phyloP scores from a whole-genome alignment of 352 stramenopile species.

The Pythium aquatile region DNA sequence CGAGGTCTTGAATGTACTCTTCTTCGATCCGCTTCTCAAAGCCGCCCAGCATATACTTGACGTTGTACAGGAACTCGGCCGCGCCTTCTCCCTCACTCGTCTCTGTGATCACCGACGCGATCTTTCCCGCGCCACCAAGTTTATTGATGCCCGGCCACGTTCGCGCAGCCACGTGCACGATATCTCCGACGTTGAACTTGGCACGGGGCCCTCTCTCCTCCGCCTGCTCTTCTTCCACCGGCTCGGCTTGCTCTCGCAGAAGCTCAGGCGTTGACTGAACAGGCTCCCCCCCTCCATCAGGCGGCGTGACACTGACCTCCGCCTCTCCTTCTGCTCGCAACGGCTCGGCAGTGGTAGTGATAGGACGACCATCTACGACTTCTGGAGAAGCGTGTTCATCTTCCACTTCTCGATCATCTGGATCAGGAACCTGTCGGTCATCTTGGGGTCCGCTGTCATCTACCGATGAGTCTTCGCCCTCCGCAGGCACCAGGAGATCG shows the following conservation, averaged over 20 bases:
- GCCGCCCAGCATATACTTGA: conserved; percentile 78
- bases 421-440: not conserved
- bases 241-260: not conserved
- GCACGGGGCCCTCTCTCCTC: conserved; percentile 10
- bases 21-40: conserved; percentile 74
- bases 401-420: not conserved
- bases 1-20: conserved; percentile 40
- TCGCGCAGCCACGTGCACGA: conserved; percentile 33
- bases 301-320: too few species aligned
- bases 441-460: not conserved
- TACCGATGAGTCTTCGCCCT: not conserved
- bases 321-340: not conserved
- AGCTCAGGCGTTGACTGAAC: not conserved
- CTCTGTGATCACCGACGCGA: conserved; percentile 48
- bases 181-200: conserved; percentile 27
- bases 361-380: not conserved
- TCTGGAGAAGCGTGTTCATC: not conserved
- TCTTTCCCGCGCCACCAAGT: conserved; percentile 59
- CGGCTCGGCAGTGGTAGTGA: not conserved
- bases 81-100: conserved; percentile 12
- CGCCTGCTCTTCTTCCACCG: not conserved
- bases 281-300: not conserved
- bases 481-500: not conserved
- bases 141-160: conserved; percentile 91
- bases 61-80: conserved; percentile 59